Base-by-base conservation (phyloP, 1,284 basidiomycete species). In the Pyrrhoderma noxium region DNA sequence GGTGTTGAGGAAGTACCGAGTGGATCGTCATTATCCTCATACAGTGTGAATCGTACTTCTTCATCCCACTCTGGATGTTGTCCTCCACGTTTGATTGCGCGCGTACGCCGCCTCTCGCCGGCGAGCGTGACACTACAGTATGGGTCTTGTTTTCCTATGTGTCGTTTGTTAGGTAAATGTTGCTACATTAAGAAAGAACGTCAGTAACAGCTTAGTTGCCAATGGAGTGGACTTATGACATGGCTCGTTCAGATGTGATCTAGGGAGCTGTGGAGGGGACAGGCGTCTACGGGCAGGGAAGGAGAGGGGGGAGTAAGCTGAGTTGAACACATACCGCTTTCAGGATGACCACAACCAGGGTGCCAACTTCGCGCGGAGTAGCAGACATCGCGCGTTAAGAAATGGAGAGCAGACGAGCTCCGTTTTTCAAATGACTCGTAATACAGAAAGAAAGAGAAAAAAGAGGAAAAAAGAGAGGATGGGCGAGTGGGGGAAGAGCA, bases 41-140 rank as follows among this genome's bases (percentile, higher is more conserved):
- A 81, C 54, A 99, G 75, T 27, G 87, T 85, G 68, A 99, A 99
- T 42, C 96, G 86, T 59, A 99, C 76, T 70, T 99, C 95, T 63
- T 96, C 93, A 65, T 99, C 96, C 95, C 96, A 99, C 66, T 92
- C 89, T 7, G 95, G 96, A 67, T 96, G 93, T 67, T 99, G 95
- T 3, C 96, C 96, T 48, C 96, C 95, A 36, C 93, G 86, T 65
- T 92, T 94, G 67, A 98, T 89, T 7, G 93, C 82, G 66, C 89
- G 89, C 25, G 95, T 94, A 46, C 86, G 79, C 51, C 83, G 80
- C 62, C 83, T 93, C 67, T 92, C 82, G 42, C 82, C 81, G 61
- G 89, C 87, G 53, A 93, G 74, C 4, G 75, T 71, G 37, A 97
- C 76, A 21, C 85, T 73, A 61, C 93, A 95, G 67, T 94, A 99